phyloP scores from a whole-genome alignment of 116 monocot species.

The Iris pallida region DNA sequence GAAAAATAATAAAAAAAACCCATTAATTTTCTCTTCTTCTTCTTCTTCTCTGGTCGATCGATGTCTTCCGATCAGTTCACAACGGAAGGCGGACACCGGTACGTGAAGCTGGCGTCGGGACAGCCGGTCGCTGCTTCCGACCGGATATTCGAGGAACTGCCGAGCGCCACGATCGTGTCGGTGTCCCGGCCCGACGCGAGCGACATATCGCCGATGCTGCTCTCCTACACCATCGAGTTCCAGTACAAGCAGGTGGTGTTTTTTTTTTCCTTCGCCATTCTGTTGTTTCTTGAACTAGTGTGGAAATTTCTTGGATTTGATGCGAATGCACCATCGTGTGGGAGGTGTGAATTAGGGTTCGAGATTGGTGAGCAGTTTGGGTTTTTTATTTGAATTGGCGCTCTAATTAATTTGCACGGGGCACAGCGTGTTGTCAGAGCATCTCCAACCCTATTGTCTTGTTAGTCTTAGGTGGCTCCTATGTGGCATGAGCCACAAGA shows the following conservation, averaged over 20 bases:
- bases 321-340: no score
- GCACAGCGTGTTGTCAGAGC: no score
- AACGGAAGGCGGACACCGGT: conserved; percentile 23
- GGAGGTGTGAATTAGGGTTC: neutral
- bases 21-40: no score
- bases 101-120: conserved; percentile 49
- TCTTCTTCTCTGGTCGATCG: neutral
- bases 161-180: conserved; percentile 48
- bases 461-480: no score
- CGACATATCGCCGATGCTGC: conserved; percentile 59
- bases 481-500: no score
- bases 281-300: no score
- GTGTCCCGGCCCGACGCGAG: conserved; percentile 63
- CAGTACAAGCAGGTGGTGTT: conserved; percentile 71
- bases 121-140: conserved; percentile 11
- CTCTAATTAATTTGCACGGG: no score
- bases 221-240: conserved; percentile 67
- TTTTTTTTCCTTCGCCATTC: no score
- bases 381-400: no score
- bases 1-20: no score
- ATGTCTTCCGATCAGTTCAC: conserved; percentile 33
- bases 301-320: neutral
- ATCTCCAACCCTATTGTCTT: no score
- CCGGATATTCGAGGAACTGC: conserved; percentile 60
- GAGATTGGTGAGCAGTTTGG: no score